phyloP scores from a whole-genome alignment of 2,329 filamentous ascomycete genomes.

The Aureobasidium sp. region DNA sequence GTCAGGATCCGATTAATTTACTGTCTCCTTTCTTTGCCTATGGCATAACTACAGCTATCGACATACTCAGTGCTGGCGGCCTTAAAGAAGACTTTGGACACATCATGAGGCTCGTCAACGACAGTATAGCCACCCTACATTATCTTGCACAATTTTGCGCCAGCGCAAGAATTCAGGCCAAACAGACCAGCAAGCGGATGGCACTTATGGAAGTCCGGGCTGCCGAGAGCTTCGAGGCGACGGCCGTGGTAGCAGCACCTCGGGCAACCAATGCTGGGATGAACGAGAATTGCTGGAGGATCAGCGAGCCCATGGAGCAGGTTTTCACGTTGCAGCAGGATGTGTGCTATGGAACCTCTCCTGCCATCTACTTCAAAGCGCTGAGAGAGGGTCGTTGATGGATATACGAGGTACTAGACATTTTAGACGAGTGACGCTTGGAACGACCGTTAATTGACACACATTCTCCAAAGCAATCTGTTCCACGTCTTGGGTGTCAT shows the following conservation, averaged over 20 bases:
- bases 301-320: conserved; percentile 27
- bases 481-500: background rate
- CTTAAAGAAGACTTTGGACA: conserved; percentile 1
- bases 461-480: background rate
- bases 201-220: conserved; percentile 2
- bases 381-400: conserved; percentile 16
- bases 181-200: conserved; percentile 10
- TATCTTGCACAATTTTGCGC: conserved; percentile 10
- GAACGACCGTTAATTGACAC: background rate
- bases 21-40: conserved; percentile 52
- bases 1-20: conserved; percentile 13
- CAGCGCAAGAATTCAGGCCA: conserved; percentile 7
- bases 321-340: conserved; percentile 26
- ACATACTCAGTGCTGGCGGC: conserved; percentile 58
- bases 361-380: conserved; percentile 24
- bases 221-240: background rate
- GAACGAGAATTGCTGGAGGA: conserved; percentile 22
- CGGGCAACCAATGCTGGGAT: background rate
- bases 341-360: conserved; percentile 28
- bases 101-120: conserved; percentile 1
- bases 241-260: background rate
- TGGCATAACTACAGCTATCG: conserved; percentile 56
- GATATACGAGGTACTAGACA: background rate
- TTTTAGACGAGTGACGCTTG: background rate
- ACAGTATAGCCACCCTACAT: background rate